Base-by-base conservation (phyloP, 768 basidiomycete species). In the Rubroboletus satanas region DNA sequence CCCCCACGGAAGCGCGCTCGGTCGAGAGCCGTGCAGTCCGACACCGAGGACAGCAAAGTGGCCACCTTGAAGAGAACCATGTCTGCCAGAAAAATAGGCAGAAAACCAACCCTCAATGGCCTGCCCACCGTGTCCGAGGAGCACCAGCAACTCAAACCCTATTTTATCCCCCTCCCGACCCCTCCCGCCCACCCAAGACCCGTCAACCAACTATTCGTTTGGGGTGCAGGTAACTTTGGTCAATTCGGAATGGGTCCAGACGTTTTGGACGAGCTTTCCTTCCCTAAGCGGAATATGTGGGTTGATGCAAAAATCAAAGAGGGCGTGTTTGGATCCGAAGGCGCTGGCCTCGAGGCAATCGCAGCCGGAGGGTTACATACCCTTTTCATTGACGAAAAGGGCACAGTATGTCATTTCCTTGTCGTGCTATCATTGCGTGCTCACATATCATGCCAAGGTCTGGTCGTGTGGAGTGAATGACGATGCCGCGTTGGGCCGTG, bases 191-290 rank as follows among this genome's bases (percentile, higher is more conserved):
- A 81, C 52, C 62, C 75, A 43, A 80, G 84, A 42, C 93, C 92
- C 18, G 77, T 85, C 33, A 79, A 83, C 14, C 79, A 86, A 39
- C 77, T 94, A 17, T 96, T 94, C 59, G 86, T 82, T 8, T 98
- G 90, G 83, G 96, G 96, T 7, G 85, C 87, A 11, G 94, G 93
- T 28, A 94, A 96, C 71, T 93, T 93, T 74, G 95, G 94, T 31
- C 95, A 98, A 71, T 88, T 97, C 64, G 97, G 95, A 32, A 82
- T 96, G 76, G 96, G 96, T 36, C 83, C 84, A 5, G 83, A 85
- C 59, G 66, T 74, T 46, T 74, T 93, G 32, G 83, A 77, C 54
- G 92, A 96, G 70, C 79, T 88, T 52, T 73, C 79, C 50, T 87
- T 85, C 59, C 94, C 94, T 9, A 86, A 81, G 64, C 80, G 85